Evolutionary conservation across 305 asterid species (phyloP), one percentile per base, ranked within the genome.

Genomic region (Salvia sclarea): DNA sequence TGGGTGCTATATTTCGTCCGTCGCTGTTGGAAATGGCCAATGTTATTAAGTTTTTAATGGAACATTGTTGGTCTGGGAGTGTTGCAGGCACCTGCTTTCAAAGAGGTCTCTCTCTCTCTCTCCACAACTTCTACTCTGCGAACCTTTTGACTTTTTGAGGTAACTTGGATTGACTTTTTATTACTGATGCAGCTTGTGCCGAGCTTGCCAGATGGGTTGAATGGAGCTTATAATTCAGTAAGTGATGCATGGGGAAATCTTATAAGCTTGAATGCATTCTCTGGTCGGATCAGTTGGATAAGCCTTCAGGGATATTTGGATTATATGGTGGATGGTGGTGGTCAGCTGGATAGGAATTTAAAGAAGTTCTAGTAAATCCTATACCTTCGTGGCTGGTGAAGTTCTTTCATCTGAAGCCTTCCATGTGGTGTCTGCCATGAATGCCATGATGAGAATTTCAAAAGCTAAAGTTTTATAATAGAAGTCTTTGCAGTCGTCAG

Each of bases 21-120:
- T 87, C 79, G 71, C 76, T 75, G 83, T 84, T 76, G 84, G 82
- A 77, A 81, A 70, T 82, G 86, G 85, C 85, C 89, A 79, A 80
- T 73, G 82, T 86, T 81, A 80, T 82, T 81, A 84, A 66, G 71
- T 81, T 84, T 84, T 83, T 85, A 65, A 76, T 82, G 88, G 83
- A 81, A 82, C 81, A 82, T 84, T 81, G 91, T 85, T 77, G 92
- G 88, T 82, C 89, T 83, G 85, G 87, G 85, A 76, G 73, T 84
- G 72, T 82, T 83, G 88, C 92, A 65, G 95, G 94, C 86, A 82
- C 91, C 65, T 86, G 82, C 96, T 82, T 69, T 79, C 78, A 79
- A 82, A 77, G 75, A 79, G 92, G 96, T 88, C 54, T 76, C 68
- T 68, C 73, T 65, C 66, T 45, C 55, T 30, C 71, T 60, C 61